Conservation (phyloP, 176 grass and related monocot species). For the Miscanthus lutarioriparius region DNA sequence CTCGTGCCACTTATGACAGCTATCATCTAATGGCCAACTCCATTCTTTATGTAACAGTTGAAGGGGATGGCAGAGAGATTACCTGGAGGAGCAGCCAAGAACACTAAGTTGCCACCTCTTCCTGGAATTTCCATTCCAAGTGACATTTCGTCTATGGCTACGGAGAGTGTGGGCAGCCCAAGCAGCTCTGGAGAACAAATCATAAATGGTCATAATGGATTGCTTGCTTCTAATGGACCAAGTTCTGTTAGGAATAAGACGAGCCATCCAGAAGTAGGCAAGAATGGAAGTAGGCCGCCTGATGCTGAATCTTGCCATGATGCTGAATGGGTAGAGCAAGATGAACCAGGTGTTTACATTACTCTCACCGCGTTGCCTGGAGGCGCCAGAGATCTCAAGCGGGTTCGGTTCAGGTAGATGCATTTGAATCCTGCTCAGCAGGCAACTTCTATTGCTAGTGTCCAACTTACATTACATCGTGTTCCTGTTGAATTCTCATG, state of each 20-base stretch:
- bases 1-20: neutral
- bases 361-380: slow-evolving; percentile 85
- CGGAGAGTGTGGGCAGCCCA: slow-evolving; percentile 55
- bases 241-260: slow-evolving; percentile 56
- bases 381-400: slow-evolving; percentile 84
- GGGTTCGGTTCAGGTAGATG: slow-evolving; percentile 91
- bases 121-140: slow-evolving; percentile 46
- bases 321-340: slow-evolving; percentile 96
- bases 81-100: slow-evolving; percentile 62
- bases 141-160: slow-evolving; percentile 43
- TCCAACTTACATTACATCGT: neutral
- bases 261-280: slow-evolving; percentile 49
- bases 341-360: slow-evolving; percentile 91
- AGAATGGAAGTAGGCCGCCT: slow-evolving; percentile 62
- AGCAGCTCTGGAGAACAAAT: slow-evolving; percentile 51
- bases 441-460: neutral
- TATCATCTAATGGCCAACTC: slow-evolving; percentile 10
- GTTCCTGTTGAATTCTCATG: slow-evolving; percentile 12
- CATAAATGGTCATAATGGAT: slow-evolving; percentile 54
- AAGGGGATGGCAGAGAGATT: slow-evolving; percentile 94
- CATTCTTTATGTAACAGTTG: slow-evolving; percentile 50
- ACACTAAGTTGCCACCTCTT: slow-evolving; percentile 61
- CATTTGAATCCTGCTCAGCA: neutral
- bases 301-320: slow-evolving; percentile 56
- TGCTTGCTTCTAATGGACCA: slow-evolving; percentile 55